Conservation (phyloP, 2,329 filamentous ascomycete species). For the Fusarium aywerte region DNA sequence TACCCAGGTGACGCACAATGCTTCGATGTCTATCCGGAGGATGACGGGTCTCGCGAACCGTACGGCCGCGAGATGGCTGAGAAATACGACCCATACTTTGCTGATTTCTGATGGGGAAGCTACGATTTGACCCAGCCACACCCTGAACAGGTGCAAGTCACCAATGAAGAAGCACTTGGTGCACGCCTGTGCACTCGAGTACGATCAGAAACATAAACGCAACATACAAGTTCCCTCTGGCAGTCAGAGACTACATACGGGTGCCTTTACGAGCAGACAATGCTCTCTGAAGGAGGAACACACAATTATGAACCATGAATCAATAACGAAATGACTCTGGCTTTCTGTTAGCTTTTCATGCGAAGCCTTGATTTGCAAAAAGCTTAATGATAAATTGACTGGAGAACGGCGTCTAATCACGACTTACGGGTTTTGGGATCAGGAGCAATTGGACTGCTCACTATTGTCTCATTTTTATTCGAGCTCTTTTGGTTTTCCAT, state of each 20-base stretch:
- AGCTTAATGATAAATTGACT: conserved; percentile 10
- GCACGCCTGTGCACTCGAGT: neutral
- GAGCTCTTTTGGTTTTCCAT: conserved; percentile 6
- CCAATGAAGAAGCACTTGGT: neutral
- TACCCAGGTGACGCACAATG: conserved; percentile 81
- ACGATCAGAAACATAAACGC: neutral
- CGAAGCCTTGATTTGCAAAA: neutral
- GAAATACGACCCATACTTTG: conserved; percentile 77
- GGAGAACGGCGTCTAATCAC: conserved; percentile 31
- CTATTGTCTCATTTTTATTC: conserved; percentile 1
- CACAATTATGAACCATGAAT: conserved; percentile 18
- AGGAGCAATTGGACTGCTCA: neutral
- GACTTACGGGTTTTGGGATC: conserved; percentile 10
- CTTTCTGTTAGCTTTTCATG: conserved; percentile 11
- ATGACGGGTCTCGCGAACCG: conserved; percentile 70
- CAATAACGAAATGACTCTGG: conserved; percentile 23
- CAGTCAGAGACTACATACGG: neutral
- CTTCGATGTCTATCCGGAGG: conserved; percentile 85
- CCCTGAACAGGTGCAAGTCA: neutral
- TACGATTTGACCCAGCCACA: neutral
- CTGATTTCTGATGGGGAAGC: conserved; percentile 63
- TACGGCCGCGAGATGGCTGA: conserved; percentile 76
- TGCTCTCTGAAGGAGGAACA: conserved; percentile 1
- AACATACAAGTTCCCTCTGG: conserved; percentile 5
- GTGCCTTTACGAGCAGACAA: neutral